Evolutionary conservation across 2,329 filamentous ascomycete genomes (phyloP).

Genomic region (Penicillium glabrum): DNA sequence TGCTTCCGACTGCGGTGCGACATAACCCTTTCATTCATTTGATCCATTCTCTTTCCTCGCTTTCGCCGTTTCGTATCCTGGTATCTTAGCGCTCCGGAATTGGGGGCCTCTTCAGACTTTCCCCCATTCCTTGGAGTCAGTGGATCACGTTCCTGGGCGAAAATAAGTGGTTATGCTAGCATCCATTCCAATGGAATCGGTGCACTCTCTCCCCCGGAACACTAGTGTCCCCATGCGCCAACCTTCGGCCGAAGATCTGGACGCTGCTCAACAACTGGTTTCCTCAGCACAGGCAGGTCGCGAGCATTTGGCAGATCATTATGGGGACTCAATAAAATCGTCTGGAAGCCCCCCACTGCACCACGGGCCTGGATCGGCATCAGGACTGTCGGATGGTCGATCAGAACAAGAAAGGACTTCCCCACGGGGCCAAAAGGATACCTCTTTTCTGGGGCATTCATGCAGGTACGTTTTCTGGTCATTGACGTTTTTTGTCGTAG

Average conservation of each 20-base stretch:
- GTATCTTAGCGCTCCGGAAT: conserved; percentile 6
- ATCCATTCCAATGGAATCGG: conserved; percentile 39
- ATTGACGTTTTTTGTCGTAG: neutral
- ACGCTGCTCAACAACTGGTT: conserved; percentile 49
- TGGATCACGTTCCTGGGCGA: neutral
- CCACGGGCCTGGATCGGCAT: conserved; percentile 16
- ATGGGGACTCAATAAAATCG: conserved; percentile 18
- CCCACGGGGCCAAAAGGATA: conserved; percentile 38
- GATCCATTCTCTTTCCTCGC: conserved; percentile 18
- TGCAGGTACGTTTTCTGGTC: conserved; percentile 37
- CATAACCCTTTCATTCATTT: conserved; percentile 19
- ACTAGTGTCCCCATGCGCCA: conserved; percentile 38
- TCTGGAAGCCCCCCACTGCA: conserved; percentile 16
- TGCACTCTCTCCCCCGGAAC: conserved; percentile 32
- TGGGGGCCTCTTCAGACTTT: conserved; percentile 1
- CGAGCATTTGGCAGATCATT: conserved; percentile 32
- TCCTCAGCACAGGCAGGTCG: conserved; percentile 47
- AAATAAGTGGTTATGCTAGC: conserved; percentile 34
- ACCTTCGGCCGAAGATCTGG: conserved; percentile 48
- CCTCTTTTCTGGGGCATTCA: conserved; percentile 41
- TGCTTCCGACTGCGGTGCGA: conserved; percentile 32
- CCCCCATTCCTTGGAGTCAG: neutral
- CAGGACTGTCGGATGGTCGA: conserved; percentile 17
- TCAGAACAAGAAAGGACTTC: conserved; percentile 27
- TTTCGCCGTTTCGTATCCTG: conserved; percentile 13